Conservation (phyloP, 441 rosid species). For the Biscutella laevigata region DNA sequence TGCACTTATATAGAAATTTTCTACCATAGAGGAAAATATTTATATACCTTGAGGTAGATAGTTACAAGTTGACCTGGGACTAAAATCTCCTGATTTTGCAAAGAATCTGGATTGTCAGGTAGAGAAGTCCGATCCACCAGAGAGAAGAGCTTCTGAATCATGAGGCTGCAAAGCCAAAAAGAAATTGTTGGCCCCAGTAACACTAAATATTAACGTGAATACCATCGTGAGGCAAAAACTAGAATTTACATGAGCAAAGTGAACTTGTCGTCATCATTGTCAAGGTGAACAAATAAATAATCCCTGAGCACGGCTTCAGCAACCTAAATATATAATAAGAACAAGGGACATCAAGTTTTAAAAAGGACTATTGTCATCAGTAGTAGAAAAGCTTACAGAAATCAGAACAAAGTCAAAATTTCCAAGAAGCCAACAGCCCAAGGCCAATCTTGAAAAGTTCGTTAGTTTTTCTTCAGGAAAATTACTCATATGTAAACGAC, state of each 20-base stretch:
- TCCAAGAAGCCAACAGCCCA: not conserved
- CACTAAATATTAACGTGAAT: not conserved
- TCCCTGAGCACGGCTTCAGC: constrained; percentile 64
- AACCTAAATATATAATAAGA: constrained; percentile 41
- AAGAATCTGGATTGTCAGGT: constrained; percentile 77
- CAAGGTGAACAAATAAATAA: constrained; percentile 77
- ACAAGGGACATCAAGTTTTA: not conserved
- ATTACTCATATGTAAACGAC: not conserved
- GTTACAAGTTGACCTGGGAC: constrained; percentile 93
- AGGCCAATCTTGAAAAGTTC: constrained; percentile 1
- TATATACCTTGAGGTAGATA: constrained; percentile 72
- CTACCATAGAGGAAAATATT: constrained; percentile 3
- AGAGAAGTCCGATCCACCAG: constrained; percentile 86
- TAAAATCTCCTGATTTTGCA: constrained; percentile 95
- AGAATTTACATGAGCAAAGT: constrained; percentile 74
- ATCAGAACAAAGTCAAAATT: not conserved
- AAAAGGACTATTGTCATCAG: constrained; percentile 1
- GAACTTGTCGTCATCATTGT: constrained; percentile 77
- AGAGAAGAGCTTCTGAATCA: constrained; percentile 94
- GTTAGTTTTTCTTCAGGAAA: not conserved
- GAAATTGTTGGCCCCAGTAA: constrained; percentile 15
- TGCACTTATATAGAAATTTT: not conserved
- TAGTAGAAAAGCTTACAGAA: not conserved
- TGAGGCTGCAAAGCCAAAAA: constrained; percentile 50
- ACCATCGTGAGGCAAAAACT: constrained; percentile 11